These are phyloP conservation scores for Amesomyces nigricolor DNA, from an alignment of 2,329 filamentous ascomycete species.

Conservation along the genomic window DNA sequence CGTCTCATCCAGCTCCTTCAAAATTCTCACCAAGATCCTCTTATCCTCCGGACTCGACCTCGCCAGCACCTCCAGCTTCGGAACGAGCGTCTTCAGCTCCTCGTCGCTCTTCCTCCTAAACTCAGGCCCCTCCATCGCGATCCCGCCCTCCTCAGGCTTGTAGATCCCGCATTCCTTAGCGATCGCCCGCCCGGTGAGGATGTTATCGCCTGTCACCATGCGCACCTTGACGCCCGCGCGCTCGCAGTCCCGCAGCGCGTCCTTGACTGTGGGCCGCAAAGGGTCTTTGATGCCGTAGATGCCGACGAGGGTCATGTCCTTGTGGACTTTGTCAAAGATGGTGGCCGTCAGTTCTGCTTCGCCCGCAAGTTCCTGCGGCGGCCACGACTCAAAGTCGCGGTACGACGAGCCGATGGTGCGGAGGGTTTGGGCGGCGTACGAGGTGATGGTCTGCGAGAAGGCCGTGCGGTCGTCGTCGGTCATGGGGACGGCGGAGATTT, in stretches of 20 bases:
- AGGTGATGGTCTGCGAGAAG: conserved; percentile 50
- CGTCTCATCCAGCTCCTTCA: conserved; percentile 58
- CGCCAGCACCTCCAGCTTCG: conserved; percentile 57
- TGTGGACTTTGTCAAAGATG: conserved; percentile 57
- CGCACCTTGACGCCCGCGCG: conserved; percentile 62
- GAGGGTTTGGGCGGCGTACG: conserved; percentile 61
- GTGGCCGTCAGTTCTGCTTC: conserved; percentile 57
- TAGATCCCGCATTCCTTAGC: conserved; percentile 68
- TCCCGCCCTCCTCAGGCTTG: conserved; percentile 42
- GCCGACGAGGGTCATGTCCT: conserved; percentile 67
- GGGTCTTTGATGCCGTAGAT: conserved; percentile 72
- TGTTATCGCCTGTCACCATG: conserved; percentile 69
- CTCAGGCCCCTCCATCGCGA: conserved; percentile 63
- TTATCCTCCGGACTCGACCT: conserved; percentile 64
- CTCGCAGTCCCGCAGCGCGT: conserved; percentile 62
- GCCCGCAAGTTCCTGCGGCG: conserved; percentile 24
- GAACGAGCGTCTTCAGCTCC: conserved; percentile 54
- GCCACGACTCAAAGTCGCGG: conserved; percentile 56
- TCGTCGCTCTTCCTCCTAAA: conserved; percentile 57
- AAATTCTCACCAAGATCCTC: conserved; percentile 53
- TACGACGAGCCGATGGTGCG: conserved; percentile 72
- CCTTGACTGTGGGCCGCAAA: conserved; percentile 60
- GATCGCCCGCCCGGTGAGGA: conserved; percentile 67
- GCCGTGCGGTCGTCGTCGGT: conserved; percentile 51
- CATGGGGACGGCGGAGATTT: conserved; percentile 46